Evolutionary conservation across 129 eudicot genomes (phyloP).

Genomic region (Silybum marianum): DNA sequence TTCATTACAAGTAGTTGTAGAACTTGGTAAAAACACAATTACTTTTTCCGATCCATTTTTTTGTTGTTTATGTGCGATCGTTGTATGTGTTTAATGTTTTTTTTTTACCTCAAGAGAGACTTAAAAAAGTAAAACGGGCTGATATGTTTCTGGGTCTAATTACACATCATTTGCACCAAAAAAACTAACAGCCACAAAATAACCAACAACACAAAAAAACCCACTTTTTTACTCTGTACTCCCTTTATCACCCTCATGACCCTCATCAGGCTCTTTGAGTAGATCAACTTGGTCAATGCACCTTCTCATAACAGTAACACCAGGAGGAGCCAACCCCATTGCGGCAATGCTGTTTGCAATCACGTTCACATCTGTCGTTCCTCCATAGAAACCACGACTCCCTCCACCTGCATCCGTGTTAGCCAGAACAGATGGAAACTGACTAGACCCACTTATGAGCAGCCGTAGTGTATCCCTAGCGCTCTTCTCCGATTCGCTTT

Average conservation of each 20-base stretch:
- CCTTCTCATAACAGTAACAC: conserved; percentile 24
- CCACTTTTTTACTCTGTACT: conserved; percentile 4
- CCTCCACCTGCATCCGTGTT: conserved; percentile 37
- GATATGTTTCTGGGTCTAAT: conserved; percentile 16
- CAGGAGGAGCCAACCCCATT: conserved; percentile 43
- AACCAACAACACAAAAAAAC: not conserved
- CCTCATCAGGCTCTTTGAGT: conserved; percentile 37
- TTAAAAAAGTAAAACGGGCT: not conserved
- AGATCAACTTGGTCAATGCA: conserved; percentile 32
- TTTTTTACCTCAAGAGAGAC: too few species aligned
- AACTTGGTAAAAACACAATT: not conserved
- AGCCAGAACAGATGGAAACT: conserved; percentile 52
- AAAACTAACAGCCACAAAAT: conserved; percentile 16
- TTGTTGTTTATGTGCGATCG: not conserved
- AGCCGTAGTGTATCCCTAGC: conserved; percentile 81
- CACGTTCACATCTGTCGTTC: conserved; percentile 43
- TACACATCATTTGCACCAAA: conserved; percentile 22
- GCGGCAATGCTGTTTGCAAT: conserved; percentile 46
- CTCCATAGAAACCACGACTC: conserved; percentile 56
- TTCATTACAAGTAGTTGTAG: not conserved
- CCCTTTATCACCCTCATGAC: conserved; percentile 17
- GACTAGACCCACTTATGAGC: conserved; percentile 54
- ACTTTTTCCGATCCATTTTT: not conserved
- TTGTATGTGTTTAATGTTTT: not conserved
- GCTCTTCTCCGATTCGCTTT: conserved; percentile 59